Percentiles rank a stretch among this genome's conserved stretches.
phyloP scores from a whole-genome alignment of 495 filamentous ascomycete species.

The Talaromyces ruber region DNA sequence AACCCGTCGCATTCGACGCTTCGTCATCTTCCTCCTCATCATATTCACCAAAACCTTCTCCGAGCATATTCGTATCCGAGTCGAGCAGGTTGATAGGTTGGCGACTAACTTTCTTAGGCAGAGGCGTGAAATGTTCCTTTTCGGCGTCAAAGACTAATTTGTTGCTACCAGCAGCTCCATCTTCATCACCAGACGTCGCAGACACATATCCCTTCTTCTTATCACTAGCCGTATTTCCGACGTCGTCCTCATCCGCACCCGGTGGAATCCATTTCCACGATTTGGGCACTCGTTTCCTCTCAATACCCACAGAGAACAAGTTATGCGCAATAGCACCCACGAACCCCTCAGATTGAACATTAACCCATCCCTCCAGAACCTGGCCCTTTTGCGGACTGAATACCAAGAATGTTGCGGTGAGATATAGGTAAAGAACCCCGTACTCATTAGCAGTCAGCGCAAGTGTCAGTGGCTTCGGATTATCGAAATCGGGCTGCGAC shows the following conservation, averaged over 20 bases:
- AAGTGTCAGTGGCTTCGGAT: conserved; percentile 37
- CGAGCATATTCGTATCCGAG: neutral
- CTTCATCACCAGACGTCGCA: conserved; percentile 1
- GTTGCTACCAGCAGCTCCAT: conserved; percentile 8
- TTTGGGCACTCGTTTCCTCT: conserved; percentile 53
- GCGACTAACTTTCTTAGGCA: conserved; percentile 18
- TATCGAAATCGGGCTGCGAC: conserved; percentile 14
- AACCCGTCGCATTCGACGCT: conserved; percentile 34
- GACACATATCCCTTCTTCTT: neutral
- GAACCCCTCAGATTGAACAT: conserved; percentile 64
- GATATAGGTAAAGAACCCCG: conserved; percentile 58
- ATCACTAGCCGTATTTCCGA: conserved; percentile 5
- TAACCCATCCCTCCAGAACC: conserved; percentile 57
- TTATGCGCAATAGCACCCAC: conserved; percentile 65
- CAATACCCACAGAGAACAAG: conserved; percentile 65
- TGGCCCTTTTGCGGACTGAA: conserved; percentile 54
- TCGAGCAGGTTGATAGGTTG: conserved; percentile 10
- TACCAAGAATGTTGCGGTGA: conserved; percentile 65
- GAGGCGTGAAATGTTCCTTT: conserved; percentile 30
- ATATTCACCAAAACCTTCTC: neutral
- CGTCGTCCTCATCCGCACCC: conserved; percentile 23
- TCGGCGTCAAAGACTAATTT: conserved; percentile 25
- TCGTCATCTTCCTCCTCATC: conserved; percentile 24
- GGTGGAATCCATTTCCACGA: conserved; percentile 56
- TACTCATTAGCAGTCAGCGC: conserved; percentile 57